These are phyloP conservation scores for Metschnikowia dekortorum DNA, from an alignment of 805 yeast genomes.

Conservation along the genomic window DNA sequence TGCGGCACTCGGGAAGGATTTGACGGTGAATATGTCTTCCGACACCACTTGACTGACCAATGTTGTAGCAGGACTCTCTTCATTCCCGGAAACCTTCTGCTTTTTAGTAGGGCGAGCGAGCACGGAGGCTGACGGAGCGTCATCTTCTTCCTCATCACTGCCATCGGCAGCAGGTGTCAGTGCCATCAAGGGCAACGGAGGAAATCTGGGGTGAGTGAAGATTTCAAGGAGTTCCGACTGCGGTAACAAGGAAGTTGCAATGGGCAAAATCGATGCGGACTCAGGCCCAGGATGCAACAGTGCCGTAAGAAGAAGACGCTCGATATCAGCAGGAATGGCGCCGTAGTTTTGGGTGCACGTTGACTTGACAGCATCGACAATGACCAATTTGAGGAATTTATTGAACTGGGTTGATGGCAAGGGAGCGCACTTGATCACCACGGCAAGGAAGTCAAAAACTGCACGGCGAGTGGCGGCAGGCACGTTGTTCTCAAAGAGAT, in stretches of 20 bases:
- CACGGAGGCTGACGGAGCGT: neutral
- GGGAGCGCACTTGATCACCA: constrained; percentile 43
- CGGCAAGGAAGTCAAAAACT: constrained; percentile 45
- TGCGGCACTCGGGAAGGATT: neutral
- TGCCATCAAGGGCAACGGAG: constrained; percentile 32
- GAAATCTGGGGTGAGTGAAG: constrained; percentile 73
- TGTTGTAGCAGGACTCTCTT: neutral
- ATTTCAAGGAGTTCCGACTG: constrained; percentile 52
- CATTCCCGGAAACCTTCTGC: neutral
- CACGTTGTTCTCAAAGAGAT: constrained; percentile 45
- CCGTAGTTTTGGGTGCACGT: constrained; percentile 21
- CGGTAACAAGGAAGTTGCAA: constrained; percentile 51
- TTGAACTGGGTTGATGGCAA: constrained; percentile 63
- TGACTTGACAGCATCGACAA: constrained; percentile 33
- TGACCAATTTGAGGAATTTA: constrained; percentile 42
- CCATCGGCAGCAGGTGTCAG: constrained; percentile 1
- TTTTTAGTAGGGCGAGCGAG: neutral
- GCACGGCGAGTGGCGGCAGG: constrained; percentile 30
- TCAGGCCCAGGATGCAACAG: constrained; percentile 67
- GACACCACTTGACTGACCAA: neutral
- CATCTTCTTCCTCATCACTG: constrained; percentile 8
- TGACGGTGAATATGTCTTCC: constrained; percentile 6
- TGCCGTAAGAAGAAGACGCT: constrained; percentile 43
- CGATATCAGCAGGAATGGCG: constrained; percentile 30
- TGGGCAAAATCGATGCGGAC: constrained; percentile 64